These are phyloP conservation scores for Monosporascus sp. DNA, from an alignment of 2,329 filamentous ascomycete genomes.

Conservation along the genomic window DNA sequence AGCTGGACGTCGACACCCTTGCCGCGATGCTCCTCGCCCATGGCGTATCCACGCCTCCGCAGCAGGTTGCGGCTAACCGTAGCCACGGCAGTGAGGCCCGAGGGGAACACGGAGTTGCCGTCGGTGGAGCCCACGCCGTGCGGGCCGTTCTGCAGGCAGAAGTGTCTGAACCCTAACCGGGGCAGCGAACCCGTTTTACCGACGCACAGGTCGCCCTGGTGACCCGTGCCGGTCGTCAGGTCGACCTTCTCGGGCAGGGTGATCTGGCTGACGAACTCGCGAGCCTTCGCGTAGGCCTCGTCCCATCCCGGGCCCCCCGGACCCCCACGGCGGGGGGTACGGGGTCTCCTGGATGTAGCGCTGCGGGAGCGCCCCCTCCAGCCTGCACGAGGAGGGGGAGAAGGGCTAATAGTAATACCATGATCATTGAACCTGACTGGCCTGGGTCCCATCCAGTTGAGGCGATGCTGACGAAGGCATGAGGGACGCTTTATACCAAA, in stretches of 20 bases:
- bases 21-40: constrained; percentile 65
- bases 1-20: constrained; percentile 73
- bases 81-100: constrained; percentile 65
- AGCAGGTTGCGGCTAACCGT: constrained; percentile 67
- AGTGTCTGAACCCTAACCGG: constrained; percentile 48
- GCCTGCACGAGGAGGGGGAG: constrained; percentile 4
- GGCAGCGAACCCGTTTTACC: constrained; percentile 42
- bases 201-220: constrained; percentile 30
- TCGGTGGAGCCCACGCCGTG: constrained; percentile 62
- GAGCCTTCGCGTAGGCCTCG: constrained; percentile 58
- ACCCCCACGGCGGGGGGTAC: constrained; percentile 21
- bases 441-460: too few species aligned
- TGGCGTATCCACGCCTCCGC: constrained; percentile 60
- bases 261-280: constrained; percentile 60
- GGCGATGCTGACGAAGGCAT: too few species aligned
- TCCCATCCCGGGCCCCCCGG: constrained; percentile 42
- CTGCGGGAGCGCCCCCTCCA: constrained; percentile 3
- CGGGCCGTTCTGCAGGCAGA: constrained; percentile 70
- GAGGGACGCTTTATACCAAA: too few species aligned
- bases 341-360: constrained; percentile 11
- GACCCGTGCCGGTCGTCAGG: constrained; percentile 67
- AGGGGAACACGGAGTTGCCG: constrained; percentile 64
- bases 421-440: too few species aligned
- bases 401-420: background rate
- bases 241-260: constrained; percentile 72